Base-by-base conservation (phyloP, 1,139 yeast species). In the Diutina siamensis region DNA sequence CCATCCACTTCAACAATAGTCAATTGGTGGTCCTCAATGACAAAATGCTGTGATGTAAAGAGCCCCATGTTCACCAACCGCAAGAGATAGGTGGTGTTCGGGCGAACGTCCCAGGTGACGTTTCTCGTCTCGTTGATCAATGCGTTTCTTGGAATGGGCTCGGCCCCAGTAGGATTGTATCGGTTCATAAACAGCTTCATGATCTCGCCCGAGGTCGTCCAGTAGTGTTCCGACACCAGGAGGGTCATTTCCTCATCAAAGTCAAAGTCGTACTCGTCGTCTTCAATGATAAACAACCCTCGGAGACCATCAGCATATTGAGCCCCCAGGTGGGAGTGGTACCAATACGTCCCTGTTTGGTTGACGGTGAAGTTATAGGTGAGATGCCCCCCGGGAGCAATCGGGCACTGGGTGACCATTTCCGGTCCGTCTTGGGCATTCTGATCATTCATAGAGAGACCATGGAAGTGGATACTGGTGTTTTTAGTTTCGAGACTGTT, bases 161-260 rank as follows among this genome's bases (percentile, higher is more conserved):
- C 97, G 33, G 97, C 96, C 52, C 97, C 97, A 4, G 96, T 85
- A 44, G 97, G 97, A 64, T 89, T 89, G 66, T 74, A 82, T 51
- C 83, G 63, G 52, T 69, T 75, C 66, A 86, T 59, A 65, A 88
- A 88, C 18, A 57, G 54, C 9, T 61, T 54, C 50, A 72, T 64
- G 53, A 88, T 69, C 19, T 59, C 72, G 44, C 71, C 71, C 42
- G 81, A 70, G 46, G 69, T 64, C 34, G 75, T 70, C 61, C 87
- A 95, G 64, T 89, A 89, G 94, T 95, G 88, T 55, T 89, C 97
- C 42, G 82, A 67, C 38, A 89, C 57, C 8, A 83, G 65, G 51
- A 88, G 61, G n/a, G 74, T 62, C 28, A 77, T 69, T 56, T 87
- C 96, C 56, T 84, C 87, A 55, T 86, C 95, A 57, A 73, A 87